phyloP scores from a whole-genome alignment of 2,329 filamentous ascomycete genomes.

The Alternaria consortialis region DNA sequence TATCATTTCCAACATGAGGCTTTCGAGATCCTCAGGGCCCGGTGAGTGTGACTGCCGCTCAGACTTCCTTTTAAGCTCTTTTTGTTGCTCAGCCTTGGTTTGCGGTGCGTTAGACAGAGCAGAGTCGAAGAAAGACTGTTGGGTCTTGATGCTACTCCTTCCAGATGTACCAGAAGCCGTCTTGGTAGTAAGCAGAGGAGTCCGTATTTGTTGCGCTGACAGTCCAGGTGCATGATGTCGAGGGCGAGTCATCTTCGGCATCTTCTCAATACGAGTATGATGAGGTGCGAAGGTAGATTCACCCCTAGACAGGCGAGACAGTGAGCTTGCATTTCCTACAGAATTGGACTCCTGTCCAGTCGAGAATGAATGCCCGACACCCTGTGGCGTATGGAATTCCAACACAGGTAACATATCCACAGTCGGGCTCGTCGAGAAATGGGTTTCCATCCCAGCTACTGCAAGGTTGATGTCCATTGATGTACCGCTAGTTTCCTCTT shows the following conservation, averaged over 20 bases:
- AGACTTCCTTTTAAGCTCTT: constrained; percentile 36
- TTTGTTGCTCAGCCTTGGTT: constrained; percentile 45
- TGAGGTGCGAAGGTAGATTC: neutral
- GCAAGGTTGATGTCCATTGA: constrained; percentile 42
- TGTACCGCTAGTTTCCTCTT: constrained; percentile 25
- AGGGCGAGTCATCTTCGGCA: neutral
- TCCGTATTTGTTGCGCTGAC: neutral
- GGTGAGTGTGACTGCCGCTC: constrained; percentile 25
- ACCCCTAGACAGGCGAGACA: neutral
- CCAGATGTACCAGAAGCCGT: neutral
- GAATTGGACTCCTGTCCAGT: constrained; percentile 17
- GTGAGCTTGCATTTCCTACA: neutral
- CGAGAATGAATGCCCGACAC: constrained; percentile 25
- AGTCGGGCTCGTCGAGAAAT: constrained; percentile 23
- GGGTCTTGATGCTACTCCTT: neutral
- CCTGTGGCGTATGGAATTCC: constrained; percentile 34
- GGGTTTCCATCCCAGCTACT: constrained; percentile 42
- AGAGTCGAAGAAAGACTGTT: neutral
- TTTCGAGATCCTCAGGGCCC: constrained; percentile 33
- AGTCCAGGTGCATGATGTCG: constrained; percentile 3
- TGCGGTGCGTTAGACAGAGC: constrained; percentile 28
- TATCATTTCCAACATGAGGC: constrained; percentile 31
- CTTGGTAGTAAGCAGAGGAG: neutral
- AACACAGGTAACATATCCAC: constrained; percentile 31
- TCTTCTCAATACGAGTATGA: constrained; percentile 11